A percentile compares a stretch with the other conserved stretches of the same genome.
These are phyloP conservation scores for Beauveria brongniartii DNA, from an alignment of 2,329 filamentous ascomycete species.

Conservation along the genomic window DNA sequence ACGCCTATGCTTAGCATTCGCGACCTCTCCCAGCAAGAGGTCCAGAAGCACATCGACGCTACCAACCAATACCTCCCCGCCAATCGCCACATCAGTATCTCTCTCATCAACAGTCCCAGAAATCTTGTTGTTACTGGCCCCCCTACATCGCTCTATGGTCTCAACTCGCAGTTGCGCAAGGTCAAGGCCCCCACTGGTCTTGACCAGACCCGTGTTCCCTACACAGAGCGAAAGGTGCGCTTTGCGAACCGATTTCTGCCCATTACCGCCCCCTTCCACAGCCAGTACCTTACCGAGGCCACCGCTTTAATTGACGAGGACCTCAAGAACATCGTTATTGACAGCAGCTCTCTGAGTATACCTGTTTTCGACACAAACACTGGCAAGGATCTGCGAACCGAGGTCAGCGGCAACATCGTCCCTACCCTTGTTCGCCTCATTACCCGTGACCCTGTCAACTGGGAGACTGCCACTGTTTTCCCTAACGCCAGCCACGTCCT, in stretches of 20 bases:
- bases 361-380: conserved; percentile 87
- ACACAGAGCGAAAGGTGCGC: conserved; percentile 90
- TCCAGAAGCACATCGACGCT: conserved; percentile 93
- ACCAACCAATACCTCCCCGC: conserved; percentile 94
- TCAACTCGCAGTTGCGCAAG: conserved; percentile 91
- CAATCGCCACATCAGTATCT: conserved; percentile 90
- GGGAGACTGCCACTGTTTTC: conserved; percentile 92
- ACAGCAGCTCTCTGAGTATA: conserved; percentile 65
- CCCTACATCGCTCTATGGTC: conserved; percentile 89
- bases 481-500: conserved; percentile 85
- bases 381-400: conserved; percentile 70
- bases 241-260: conserved; percentile 96
- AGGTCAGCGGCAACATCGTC: conserved; percentile 69
- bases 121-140: conserved; percentile 97
- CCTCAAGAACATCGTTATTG: conserved; percentile 71
- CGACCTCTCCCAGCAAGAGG: conserved; percentile 76
- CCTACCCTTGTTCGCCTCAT: conserved; percentile 86
- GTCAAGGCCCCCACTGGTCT: conserved; percentile 96
- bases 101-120: conserved; percentile 90
- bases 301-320: conserved; percentile 80
- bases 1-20: conserved; percentile 98
- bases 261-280: conserved; percentile 97
- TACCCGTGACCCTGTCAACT: conserved; percentile 87
- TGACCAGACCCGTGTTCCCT: conserved; percentile 89
- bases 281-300: conserved; percentile 79